phyloP scores from a whole-genome alignment of 768 basidiomycete genomes.

The Aureoboletus auriporus region DNA sequence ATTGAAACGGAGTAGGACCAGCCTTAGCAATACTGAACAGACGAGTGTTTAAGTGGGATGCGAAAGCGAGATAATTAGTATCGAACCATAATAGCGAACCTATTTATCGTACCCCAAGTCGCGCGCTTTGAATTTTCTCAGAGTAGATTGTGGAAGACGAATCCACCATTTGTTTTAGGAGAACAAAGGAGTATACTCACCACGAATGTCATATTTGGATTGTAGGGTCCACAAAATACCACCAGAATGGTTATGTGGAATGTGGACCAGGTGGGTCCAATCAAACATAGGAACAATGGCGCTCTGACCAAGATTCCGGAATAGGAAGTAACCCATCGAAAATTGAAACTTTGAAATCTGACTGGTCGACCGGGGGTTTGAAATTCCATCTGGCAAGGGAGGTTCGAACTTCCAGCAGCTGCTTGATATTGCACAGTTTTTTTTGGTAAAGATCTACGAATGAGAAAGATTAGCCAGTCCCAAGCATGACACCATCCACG shows the following conservation, averaged over 20 bases:
- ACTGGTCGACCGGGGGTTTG: too few species aligned
- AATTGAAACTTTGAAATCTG: too few species aligned
- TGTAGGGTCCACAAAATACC: constrained; percentile 1
- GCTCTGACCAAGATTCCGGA: too few species aligned
- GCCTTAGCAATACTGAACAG: background rate
- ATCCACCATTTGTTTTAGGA: background rate
- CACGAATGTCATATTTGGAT: background rate
- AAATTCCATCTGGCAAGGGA: too few species aligned
- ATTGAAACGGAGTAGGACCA: background rate
- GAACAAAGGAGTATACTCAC: constrained; percentile 9
- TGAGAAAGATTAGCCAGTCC: too few species aligned
- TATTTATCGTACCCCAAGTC: constrained; percentile 11
- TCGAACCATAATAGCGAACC: background rate
- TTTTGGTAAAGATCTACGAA: too few species aligned
- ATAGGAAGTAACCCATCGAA: too few species aligned
- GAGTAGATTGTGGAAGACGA: constrained; percentile 5
- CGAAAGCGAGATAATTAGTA: background rate
- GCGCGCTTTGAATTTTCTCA: constrained; percentile 6
- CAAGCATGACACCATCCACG: too few species aligned
- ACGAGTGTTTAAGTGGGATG: background rate
- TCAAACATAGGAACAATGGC: background rate
- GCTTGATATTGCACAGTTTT: too few species aligned
- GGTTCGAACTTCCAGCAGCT: too few species aligned
- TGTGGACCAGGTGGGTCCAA: constrained; percentile 5
- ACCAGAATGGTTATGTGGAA: background rate